Evolutionary conservation across 257 asterid species (phyloP).

Genomic region (Solanum peruvianum): DNA sequence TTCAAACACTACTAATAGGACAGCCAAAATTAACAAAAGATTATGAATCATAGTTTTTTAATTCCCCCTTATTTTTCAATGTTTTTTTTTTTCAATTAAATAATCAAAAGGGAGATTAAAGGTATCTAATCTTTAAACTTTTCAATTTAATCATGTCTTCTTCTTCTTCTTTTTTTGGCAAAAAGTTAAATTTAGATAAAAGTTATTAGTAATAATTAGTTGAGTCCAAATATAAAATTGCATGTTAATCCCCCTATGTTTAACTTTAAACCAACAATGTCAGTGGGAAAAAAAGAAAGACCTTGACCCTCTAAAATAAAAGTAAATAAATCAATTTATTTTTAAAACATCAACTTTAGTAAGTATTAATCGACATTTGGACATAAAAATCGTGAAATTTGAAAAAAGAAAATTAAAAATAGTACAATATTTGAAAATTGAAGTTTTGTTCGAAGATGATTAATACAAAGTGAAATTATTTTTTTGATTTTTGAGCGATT

Average conservation of each 20-base stretch:
- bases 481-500: neutral
- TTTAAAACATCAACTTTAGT: neutral
- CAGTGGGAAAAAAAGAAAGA: neutral
- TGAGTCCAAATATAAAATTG: slow-evolving; percentile 8
- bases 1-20: neutral
- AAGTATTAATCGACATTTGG: neutral
- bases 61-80: neutral
- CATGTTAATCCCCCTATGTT: neutral
- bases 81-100: neutral
- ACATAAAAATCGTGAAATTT: neutral
- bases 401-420: neutral
- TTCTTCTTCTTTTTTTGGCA: neutral
- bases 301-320: slow-evolving; percentile 9
- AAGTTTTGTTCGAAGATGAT: too few relatives aligned
- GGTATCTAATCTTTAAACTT: slow-evolving; percentile 3
- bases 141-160: neutral
- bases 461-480: too few relatives aligned
- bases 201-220: neutral
- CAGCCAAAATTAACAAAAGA: slow-evolving; percentile 1
- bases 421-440: too few relatives aligned
- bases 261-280: slow-evolving; percentile 21
- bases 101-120: neutral
- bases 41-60: neutral
- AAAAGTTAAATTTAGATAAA: neutral
- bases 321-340: slow-evolving; percentile 1